Evolutionary conservation across 345 rosid species (phyloP), one percentile per base, ranked within the genome.

Genomic region (Hibiscus mutabilis): DNA sequence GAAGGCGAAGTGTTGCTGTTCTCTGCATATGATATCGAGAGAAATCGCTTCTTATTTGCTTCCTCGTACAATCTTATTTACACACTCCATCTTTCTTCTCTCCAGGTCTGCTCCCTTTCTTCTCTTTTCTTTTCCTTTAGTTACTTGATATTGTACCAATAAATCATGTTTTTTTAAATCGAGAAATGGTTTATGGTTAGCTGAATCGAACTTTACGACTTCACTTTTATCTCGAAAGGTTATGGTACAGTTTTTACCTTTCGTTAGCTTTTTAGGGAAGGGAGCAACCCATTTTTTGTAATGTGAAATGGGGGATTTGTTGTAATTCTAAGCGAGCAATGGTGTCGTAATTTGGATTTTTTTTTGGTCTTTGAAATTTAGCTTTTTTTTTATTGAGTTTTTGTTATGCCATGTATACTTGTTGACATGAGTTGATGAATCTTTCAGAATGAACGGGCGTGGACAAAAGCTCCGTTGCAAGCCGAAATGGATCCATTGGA

Each of bases 41-140:
- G 92, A 63, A 85, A 89, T 75, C 94, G 97, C 49, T 69, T 92
- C 53, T 89, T 92, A 85, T 86, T 95, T 77, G 96, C 88, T 35
- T 84, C 97, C 60, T 89, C 96, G 15, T 66, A 83, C 37, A 88
- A 90, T 71, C 62, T 74, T 77, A 74, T 92, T 16, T 90, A 90
- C 86, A 55, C 86, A 5, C 66, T 84, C 68, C 82, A 82, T 21
- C 86, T 90, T 60, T 90, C 91, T 35, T 86, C 85, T 21, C 85
- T 92, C 69, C 89, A 84, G 66, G 97, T 90, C 80, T 44, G 70
- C 60, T 16, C 5, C 52, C 15, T 14, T 8, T 16, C 16, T 25
- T 11, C 4, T 2, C 22, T 0, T 27, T 47, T 5, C 9, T 0
- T 19, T 35, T 4, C 6, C 33, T 57, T 37, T 21, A 5, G 40